A percentile compares a stretch with the other conserved stretches of the same genome.
These are phyloP conservation scores for Cyclanthera cordifolia DNA, from an alignment of 306 rosid genomes.

Conservation along the genomic window DNA sequence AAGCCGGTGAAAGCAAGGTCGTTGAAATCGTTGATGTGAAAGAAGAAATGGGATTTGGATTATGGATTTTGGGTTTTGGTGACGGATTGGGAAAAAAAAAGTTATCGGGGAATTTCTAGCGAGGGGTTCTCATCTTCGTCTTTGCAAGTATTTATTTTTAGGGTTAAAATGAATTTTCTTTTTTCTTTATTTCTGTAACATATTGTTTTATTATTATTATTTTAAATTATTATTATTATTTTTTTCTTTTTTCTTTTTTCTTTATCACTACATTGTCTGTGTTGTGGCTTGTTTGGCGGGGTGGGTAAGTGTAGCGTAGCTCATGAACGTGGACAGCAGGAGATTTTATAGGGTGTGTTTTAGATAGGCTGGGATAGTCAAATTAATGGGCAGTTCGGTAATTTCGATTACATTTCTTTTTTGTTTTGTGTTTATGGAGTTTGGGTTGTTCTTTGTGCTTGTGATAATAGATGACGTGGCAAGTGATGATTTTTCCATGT, in stretches of 20 bases:
- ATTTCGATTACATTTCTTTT: background rate
- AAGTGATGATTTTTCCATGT: background rate
- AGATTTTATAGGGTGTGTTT: constrained; percentile 9
- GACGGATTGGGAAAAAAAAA: background rate
- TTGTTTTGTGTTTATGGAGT: background rate
- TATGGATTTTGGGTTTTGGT: background rate
- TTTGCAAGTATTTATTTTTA: background rate
- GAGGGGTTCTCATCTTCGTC: background rate
- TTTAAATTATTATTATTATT: background rate
- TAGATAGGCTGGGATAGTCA: constrained; percentile 12
- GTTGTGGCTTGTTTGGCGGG: constrained; percentile 3
- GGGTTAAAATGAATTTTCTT: background rate
- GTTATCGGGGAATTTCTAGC: background rate
- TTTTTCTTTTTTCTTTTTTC: background rate
- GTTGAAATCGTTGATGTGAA: constrained; percentile 66
- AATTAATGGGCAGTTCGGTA: constrained; percentile 2
- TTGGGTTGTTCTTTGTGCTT: constrained; percentile 4
- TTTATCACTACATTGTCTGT: background rate
- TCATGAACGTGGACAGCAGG: constrained; percentile 14
- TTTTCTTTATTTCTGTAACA: background rate
- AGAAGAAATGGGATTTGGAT: background rate
- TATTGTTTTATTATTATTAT: background rate
- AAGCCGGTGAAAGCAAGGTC: constrained; percentile 82
- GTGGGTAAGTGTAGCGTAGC: constrained; percentile 8
- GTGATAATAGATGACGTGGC: constrained; percentile 11